These are phyloP conservation scores for Psilocybe mexicana DNA, from an alignment of 1,284 basidiomycete species.

Conservation along the genomic window DNA sequence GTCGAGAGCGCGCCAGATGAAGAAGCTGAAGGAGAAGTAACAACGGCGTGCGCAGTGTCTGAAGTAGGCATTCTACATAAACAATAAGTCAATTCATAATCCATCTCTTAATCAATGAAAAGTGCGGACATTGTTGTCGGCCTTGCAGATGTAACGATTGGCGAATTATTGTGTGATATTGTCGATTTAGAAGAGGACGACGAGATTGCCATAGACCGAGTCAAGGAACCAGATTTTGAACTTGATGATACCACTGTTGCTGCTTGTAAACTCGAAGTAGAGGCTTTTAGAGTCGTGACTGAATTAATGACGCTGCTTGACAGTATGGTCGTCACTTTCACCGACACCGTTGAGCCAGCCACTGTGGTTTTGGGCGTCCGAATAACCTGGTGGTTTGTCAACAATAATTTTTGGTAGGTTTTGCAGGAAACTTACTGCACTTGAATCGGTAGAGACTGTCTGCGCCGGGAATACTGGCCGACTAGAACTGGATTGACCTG, in stretches of 20 bases:
- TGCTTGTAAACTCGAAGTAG: not conserved
- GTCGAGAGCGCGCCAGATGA: not conserved
- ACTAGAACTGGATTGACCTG: not conserved
- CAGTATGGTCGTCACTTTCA: not conserved
- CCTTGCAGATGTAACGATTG: not conserved
- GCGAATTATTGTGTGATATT: conserved; percentile 6
- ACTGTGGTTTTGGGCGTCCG: not conserved
- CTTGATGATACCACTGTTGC: not conserved
- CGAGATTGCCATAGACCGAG: conserved; percentile 7
- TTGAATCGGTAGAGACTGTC: not conserved
- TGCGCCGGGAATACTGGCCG: not conserved
- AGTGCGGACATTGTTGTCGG: conserved; percentile 10
- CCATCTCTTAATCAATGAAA: not conserved
- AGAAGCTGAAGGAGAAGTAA: not conserved
- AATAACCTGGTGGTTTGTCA: not conserved
- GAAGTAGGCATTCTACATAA: conserved; percentile 2
- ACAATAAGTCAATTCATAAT: not conserved
- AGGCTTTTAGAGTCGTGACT: not conserved
- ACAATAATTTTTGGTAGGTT: not conserved
- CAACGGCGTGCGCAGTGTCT: not conserved
- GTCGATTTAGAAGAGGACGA: conserved; percentile 3
- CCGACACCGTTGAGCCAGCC: not conserved
- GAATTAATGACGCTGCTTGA: not conserved
- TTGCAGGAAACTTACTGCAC: not conserved
- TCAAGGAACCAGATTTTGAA: not conserved